Evolutionary conservation across 169 alveolate genomes (phyloP).

Genomic region (Cryptosporidium meleagridis): DNA sequence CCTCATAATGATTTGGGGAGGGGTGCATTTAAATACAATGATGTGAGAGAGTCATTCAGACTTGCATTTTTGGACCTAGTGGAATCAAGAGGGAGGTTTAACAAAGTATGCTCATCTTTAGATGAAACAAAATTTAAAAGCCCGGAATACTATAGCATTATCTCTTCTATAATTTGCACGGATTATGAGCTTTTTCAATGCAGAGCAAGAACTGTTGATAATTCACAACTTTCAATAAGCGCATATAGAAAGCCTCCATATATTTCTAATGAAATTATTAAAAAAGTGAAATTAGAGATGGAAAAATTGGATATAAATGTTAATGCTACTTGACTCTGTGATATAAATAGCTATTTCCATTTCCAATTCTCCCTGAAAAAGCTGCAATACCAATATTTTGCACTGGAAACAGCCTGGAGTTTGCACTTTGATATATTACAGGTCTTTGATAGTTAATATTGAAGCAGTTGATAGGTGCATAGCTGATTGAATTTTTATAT

Average conservation of each 20-base stretch:
- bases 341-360: not conserved
- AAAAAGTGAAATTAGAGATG: conserved; percentile 37
- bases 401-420: not conserved
- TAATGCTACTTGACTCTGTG: not conserved
- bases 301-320: conserved; percentile 18
- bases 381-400: not conserved
- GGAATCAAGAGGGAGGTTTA: conserved; percentile 54
- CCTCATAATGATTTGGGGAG: conserved; percentile 62
- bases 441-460: not conserved
- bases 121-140: not conserved
- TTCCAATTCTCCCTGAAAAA: not conserved
- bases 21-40: conserved; percentile 58
- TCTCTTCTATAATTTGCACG: conserved; percentile 44
- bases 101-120: conserved; percentile 1
- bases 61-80: conserved; percentile 67
- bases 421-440: not conserved
- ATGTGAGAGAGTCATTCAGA: conserved; percentile 62
- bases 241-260: conserved; percentile 41
- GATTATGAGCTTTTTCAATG: conserved; percentile 65
- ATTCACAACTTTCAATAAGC: conserved; percentile 9
- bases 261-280: conserved; percentile 47
- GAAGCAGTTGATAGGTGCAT: not conserved
- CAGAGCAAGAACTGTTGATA: conserved; percentile 12
- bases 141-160: conserved; percentile 51
- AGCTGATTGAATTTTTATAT: not conserved